Conservation (phyloP, 768 basidiomycete species). For the Rhodotorula sphaerocarpa region DNA sequence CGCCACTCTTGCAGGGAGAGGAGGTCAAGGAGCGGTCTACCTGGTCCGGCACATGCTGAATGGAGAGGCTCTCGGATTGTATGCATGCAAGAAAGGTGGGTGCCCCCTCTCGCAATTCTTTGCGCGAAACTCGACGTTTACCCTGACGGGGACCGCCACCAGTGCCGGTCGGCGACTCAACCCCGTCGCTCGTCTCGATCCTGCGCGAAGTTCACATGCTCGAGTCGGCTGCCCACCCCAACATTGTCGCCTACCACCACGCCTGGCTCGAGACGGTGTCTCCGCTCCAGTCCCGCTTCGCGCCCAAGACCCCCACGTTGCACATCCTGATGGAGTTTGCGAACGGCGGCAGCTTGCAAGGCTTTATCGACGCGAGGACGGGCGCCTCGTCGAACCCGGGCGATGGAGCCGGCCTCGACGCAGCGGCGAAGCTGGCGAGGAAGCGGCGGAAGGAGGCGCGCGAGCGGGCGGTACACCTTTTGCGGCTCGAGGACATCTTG, state of each 20-base stretch:
- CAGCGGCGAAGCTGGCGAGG: not conserved
- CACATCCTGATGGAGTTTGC: slow-evolving; percentile 47
- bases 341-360: slow-evolving; percentile 43
- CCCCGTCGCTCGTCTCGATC: slow-evolving; percentile 42
- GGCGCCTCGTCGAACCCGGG: slow-evolving; percentile 1
- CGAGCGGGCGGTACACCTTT: slow-evolving; percentile 40
- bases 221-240: slow-evolving; percentile 45
- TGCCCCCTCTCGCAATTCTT: not conserved
- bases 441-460: not conserved
- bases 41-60: slow-evolving; percentile 32
- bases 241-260: slow-evolving; percentile 47
- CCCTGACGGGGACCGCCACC: not conserved
- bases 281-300: not conserved
- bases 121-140: not conserved
- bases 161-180: slow-evolving; percentile 44
- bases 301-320: slow-evolving; percentile 40
- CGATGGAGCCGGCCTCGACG: slow-evolving; percentile 30
- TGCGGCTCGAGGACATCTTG: slow-evolving; percentile 42
- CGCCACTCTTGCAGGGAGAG: not conserved
- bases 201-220: slow-evolving; percentile 44
- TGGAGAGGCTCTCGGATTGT: slow-evolving; percentile 32
- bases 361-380: slow-evolving; percentile 5
- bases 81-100: slow-evolving; percentile 35
- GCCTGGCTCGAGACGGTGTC: slow-evolving; percentile 44
- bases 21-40: slow-evolving; percentile 24